Percentiles rank a stretch among this genome's conserved stretches.
Conservation (phyloP, 192 early-diverging fungal genomes). For the Podila epicladia region DNA sequence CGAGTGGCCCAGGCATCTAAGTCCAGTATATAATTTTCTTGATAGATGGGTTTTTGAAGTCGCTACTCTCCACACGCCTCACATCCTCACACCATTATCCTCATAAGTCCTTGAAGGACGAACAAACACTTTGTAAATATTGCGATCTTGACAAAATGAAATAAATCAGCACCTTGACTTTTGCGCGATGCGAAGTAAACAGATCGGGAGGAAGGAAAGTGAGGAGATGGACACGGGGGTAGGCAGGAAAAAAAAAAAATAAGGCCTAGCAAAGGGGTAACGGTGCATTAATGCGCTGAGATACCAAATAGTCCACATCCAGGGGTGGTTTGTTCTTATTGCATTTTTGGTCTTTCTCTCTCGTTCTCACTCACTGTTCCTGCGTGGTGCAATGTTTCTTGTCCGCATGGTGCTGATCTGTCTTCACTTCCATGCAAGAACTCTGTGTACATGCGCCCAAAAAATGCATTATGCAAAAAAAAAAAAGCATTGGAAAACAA, state of each 20-base stretch:
- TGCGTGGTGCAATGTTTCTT: background rate
- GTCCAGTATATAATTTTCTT: background rate
- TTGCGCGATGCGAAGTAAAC: no score
- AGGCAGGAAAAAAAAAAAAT: background rate
- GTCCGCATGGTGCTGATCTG: no score
- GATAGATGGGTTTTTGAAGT: no score
- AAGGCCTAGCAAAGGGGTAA: background rate
- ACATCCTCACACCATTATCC: no score
- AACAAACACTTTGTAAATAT: no score
- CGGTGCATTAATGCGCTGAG: background rate
- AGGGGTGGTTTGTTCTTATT: background rate
- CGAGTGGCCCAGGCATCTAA: slow-evolving; percentile 29
- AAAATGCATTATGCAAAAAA: slow-evolving; percentile 1
- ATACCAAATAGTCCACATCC: background rate
- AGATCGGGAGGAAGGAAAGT: background rate
- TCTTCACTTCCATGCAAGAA: no score
- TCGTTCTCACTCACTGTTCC: background rate
- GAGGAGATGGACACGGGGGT: background rate
- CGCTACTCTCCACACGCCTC: no score
- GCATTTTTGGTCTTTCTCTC: background rate
- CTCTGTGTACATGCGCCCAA: no score
- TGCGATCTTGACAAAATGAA: no score
- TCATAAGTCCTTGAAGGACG: no score
- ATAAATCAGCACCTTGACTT: no score
- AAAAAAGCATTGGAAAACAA: background rate